Conservation (phyloP, 495 filamentous ascomycete genomes). For the Lichenothelia convexa region DNA sequence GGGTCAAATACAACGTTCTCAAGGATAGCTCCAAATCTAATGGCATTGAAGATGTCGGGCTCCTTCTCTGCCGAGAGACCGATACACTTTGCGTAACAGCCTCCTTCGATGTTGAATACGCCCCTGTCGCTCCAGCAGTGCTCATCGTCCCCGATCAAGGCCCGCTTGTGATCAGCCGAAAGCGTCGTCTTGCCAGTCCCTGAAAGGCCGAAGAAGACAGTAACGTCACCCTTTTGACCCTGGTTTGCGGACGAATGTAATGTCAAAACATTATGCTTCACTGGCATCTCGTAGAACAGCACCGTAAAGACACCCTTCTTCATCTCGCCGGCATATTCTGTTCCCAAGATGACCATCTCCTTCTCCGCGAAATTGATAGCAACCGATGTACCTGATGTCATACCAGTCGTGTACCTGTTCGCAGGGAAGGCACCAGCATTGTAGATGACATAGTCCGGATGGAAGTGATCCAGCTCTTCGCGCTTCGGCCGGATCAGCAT, state of each 20-base stretch:
- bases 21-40: slow-evolving; percentile 89
- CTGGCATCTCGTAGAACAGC: slow-evolving; percentile 98
- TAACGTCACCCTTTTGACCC: slow-evolving; percentile 75
- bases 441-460: slow-evolving; percentile 99
- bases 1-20: slow-evolving; percentile 98
- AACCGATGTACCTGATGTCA: slow-evolving; percentile 86
- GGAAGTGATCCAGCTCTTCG: slow-evolving; percentile 89
- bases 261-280: slow-evolving; percentile 97
- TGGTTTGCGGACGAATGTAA: slow-evolving; percentile 91
- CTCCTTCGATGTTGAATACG: slow-evolving; percentile 99
- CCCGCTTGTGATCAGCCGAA: slow-evolving; percentile 90
- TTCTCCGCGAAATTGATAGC: slow-evolving; percentile 78
- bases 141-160: slow-evolving; percentile 95
- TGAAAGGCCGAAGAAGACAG: slow-evolving; percentile 97
- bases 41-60: slow-evolving; percentile 93
- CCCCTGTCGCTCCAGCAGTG: slow-evolving; percentile 96
- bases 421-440: slow-evolving; percentile 97
- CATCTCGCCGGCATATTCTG: slow-evolving; percentile 99
- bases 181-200: slow-evolving; percentile 98
- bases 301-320: slow-evolving; percentile 99
- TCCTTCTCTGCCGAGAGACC: slow-evolving; percentile 95
- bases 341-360: slow-evolving; percentile 97
- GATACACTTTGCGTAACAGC: slow-evolving; percentile 98
- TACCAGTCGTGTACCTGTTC: slow-evolving; percentile 93
- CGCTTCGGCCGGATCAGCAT: slow-evolving; percentile 91